A percentile compares a stretch with the other conserved stretches of the same genome.
Conservation (phyloP, 2,329 filamentous ascomycete genomes). For the Amphichorda felina region DNA sequence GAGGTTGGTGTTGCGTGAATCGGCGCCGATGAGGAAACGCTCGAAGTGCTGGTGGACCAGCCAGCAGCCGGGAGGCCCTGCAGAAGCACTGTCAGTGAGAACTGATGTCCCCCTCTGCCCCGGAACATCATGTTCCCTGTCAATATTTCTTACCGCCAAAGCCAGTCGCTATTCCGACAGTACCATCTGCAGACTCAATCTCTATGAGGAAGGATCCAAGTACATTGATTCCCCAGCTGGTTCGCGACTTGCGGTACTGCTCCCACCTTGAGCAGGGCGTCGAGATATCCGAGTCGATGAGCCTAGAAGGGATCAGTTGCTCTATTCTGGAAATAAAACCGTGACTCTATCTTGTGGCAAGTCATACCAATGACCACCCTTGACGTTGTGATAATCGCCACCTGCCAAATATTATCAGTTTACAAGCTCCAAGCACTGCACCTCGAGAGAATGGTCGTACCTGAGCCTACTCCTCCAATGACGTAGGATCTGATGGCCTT, state of each 20-base stretch:
- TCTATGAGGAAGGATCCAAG: constrained; percentile 86
- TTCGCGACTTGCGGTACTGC: constrained; percentile 75
- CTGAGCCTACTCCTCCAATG: constrained; percentile 48
- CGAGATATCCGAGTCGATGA: constrained; percentile 84
- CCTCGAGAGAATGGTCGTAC: no score
- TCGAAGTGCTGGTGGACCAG: constrained; percentile 88
- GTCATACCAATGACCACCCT: constrained; percentile 54
- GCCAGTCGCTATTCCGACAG: constrained; percentile 87
- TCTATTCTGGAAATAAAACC: constrained; percentile 1
- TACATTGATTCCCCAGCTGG: constrained; percentile 93
- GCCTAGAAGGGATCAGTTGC: constrained; percentile 37
- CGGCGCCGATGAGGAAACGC: constrained; percentile 78
- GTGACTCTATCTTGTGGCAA: neutral
- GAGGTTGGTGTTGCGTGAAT: constrained; percentile 82
- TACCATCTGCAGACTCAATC: constrained; percentile 79
- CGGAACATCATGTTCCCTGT: neutral
- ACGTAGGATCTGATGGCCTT: constrained; percentile 64
- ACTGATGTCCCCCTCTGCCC: neutral
- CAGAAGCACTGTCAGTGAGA: neutral
- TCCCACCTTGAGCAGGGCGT: constrained; percentile 88
- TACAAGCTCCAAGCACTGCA: no score
- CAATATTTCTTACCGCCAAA: constrained; percentile 55
- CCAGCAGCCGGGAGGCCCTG: constrained; percentile 83
- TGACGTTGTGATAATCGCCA: constrained; percentile 88
- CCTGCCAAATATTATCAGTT: no score